Conservation (phyloP, 1,139 yeast genomes). For the Pichia sp. region DNA sequence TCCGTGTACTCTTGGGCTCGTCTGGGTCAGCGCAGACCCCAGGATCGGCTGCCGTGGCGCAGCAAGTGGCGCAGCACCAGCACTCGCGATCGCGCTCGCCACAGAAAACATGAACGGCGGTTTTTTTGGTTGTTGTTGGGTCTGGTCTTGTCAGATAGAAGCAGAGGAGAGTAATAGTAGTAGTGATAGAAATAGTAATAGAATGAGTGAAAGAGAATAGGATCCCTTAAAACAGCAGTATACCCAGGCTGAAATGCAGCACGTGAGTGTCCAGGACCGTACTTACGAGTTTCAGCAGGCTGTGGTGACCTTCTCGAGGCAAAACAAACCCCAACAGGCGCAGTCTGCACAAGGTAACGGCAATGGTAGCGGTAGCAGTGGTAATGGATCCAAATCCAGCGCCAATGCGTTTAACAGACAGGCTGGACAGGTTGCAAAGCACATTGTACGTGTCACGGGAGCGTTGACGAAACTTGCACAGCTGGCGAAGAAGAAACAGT, state of each 20-base stretch:
- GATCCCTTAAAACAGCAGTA: too few relatives aligned
- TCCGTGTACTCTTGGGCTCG: too few relatives aligned
- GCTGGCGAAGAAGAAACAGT: conserved; percentile 82
- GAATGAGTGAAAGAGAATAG: too few relatives aligned
- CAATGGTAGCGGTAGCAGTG: not conserved
- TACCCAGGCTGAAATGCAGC: too few relatives aligned
- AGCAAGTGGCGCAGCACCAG: too few relatives aligned
- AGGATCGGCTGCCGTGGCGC: too few relatives aligned
- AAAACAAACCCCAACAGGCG: conserved; percentile 22
- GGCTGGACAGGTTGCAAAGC: conserved; percentile 83
- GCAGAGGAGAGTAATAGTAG: too few relatives aligned
- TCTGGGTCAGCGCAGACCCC: too few relatives aligned
- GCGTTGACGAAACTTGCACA: conserved; percentile 71
- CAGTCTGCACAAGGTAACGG: not conserved
- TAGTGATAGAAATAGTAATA: not conserved
- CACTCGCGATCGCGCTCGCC: too few relatives aligned
- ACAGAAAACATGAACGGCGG: too few relatives aligned
- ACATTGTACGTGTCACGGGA: conserved; percentile 83
- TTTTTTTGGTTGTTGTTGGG: too few relatives aligned
- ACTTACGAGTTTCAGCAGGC: conserved; percentile 85
- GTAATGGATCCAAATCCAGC: not conserved
- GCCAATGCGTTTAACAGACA: conserved; percentile 66
- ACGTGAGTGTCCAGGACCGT: conserved; percentile 49
- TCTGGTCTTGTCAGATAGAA: too few relatives aligned
- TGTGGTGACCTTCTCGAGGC: conserved; percentile 61